Evolutionary conservation across 768 basidiomycete genomes (phyloP).

Genomic region (Lyophyllum atratum): DNA sequence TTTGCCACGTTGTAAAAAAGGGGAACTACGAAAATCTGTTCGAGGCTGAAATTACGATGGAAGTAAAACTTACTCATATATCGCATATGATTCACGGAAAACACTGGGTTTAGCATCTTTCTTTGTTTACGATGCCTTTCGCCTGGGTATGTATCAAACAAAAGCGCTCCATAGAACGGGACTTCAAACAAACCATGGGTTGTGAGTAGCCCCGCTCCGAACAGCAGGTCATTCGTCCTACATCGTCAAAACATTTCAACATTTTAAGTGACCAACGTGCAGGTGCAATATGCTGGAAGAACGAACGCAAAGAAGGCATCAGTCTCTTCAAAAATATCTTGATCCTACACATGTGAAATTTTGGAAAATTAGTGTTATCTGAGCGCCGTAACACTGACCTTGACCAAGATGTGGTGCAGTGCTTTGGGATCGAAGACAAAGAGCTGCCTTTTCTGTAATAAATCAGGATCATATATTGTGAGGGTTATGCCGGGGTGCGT

Average conservation of each 20-base stretch:
- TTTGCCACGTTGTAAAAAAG: slow-evolving; percentile 17
- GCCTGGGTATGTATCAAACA: slow-evolving; percentile 15
- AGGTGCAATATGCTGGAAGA: no score
- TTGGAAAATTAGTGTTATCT: no score
- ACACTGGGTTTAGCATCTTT: slow-evolving; percentile 31
- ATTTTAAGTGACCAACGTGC: no score
- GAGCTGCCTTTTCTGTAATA: slow-evolving; percentile 16
- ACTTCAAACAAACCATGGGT: no score
- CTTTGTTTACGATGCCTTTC: slow-evolving; percentile 28
- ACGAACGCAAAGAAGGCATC: slow-evolving; percentile 26
- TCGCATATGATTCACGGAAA: slow-evolving; percentile 26
- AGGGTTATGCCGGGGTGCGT: not conserved
- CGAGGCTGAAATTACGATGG: slow-evolving; percentile 6
- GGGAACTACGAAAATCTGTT: slow-evolving; percentile 18
- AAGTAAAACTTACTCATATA: slow-evolving; percentile 10
- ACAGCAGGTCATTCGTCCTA: no score
- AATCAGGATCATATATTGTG: not conserved
- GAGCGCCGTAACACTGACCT: no score
- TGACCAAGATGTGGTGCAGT: slow-evolving; percentile 36
- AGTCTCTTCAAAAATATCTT: slow-evolving; percentile 33
- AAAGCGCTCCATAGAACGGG: no score
- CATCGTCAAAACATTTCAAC: no score
- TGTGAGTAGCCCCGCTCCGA: slow-evolving; percentile 4
- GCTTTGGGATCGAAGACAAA: slow-evolving; percentile 40
- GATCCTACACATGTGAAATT: no score